Evolutionary conservation across 1,139 yeast species (phyloP).

Genomic region (Nakaseomyces nivariensis): DNA sequence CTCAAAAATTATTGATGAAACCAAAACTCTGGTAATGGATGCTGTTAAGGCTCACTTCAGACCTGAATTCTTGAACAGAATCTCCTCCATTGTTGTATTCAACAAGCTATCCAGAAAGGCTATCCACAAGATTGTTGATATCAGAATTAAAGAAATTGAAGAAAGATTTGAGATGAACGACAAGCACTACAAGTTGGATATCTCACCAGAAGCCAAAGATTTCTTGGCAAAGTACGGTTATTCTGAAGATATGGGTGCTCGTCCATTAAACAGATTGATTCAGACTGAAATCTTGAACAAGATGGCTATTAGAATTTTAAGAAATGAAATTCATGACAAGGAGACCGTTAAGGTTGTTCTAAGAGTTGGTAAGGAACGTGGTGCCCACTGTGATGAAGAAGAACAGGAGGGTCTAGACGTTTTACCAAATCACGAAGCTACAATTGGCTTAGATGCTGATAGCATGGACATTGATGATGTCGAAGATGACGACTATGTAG

Average conservation of each 20-base stretch:
- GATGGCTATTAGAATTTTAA: conserved; percentile 77
- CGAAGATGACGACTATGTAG: conserved; percentile 1
- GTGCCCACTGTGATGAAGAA: conserved; percentile 49
- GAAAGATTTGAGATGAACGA: conserved; percentile 76
- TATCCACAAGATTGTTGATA: conserved; percentile 80
- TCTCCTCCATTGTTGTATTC: conserved; percentile 84
- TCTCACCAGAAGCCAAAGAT: conserved; percentile 66
- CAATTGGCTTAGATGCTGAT: conserved; percentile 35
- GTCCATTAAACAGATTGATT: conserved; percentile 91
- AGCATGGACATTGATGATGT: conserved; percentile 20
- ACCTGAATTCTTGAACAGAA: conserved; percentile 95
- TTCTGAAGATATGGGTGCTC: conserved; percentile 89
- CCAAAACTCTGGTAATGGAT: conserved; percentile 71
- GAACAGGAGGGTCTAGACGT: conserved; percentile 64
- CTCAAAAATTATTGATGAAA: conserved; percentile 52
- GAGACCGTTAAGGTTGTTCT: conserved; percentile 64
- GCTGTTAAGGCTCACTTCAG: conserved; percentile 87
- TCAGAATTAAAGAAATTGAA: conserved; percentile 77
- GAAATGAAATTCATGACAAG: conserved; percentile 80
- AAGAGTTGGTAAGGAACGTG: conserved; percentile 61
- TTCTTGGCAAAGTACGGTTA: conserved; percentile 80
- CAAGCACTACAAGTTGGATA: conserved; percentile 58
- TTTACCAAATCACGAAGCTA: conserved; percentile 70
- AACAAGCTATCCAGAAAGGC: conserved; percentile 87
- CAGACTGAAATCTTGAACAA: conserved; percentile 80